Evolutionary conservation across 371 early-diverging fungal genomes (phyloP).

Genomic region (Mucor plumbeus): DNA sequence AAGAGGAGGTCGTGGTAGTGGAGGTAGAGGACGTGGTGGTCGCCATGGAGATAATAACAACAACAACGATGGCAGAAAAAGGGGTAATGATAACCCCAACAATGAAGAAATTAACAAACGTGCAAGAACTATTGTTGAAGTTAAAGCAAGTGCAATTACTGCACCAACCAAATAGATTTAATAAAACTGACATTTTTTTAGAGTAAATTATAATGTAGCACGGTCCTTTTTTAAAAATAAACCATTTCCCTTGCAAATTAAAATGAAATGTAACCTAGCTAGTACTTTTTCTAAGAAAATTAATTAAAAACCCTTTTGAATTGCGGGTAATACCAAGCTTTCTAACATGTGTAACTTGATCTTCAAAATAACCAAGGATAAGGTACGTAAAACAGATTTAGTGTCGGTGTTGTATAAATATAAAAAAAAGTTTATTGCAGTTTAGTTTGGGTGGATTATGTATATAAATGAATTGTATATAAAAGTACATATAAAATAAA

Average conservation of each 20-base stretch:
- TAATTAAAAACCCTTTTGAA: constrained; percentile 5
- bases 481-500: neutral
- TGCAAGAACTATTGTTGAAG: constrained; percentile 19
- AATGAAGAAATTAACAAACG: constrained; percentile 21
- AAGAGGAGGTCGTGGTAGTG: constrained; percentile 23
- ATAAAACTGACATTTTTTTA: constrained; percentile 6
- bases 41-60: constrained; percentile 19
- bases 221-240: neutral
- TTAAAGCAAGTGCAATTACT: constrained; percentile 13
- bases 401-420: neutral
- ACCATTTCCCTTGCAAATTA: constrained; percentile 3
- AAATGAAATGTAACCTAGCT: constrained; percentile 4
- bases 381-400: neutral
- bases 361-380: constrained; percentile 2
- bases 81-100: constrained; percentile 20
- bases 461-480: neutral
- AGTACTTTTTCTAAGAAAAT: neutral
- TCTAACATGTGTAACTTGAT: neutral
- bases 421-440: neutral
- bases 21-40: constrained; percentile 28
- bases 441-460: neutral
- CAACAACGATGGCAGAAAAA: neutral
- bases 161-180: constrained; percentile 4
- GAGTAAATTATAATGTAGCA: neutral
- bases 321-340: neutral